A percentile compares a stretch with the other conserved stretches of the same genome.
These are phyloP conservation scores for Coprinellus micaceus DNA, from an alignment of 768 basidiomycete genomes.

Conservation along the genomic window DNA sequence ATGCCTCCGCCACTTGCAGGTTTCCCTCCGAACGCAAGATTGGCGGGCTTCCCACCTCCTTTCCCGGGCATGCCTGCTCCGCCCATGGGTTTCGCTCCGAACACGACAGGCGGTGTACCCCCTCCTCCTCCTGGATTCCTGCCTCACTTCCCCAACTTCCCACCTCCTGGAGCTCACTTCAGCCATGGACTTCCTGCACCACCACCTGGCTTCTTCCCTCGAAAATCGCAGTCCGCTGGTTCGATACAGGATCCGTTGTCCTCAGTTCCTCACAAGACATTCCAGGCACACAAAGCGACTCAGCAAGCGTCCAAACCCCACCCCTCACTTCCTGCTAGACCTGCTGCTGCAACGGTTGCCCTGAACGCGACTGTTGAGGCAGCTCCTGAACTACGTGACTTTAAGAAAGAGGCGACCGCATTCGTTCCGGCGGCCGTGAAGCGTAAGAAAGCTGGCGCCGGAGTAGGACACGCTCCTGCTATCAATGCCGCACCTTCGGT, in stretches of 20 bases:
- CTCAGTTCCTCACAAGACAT: constrained; percentile 72
- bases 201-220: constrained; percentile 48
- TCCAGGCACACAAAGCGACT: constrained; percentile 63
- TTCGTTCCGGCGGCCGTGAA: constrained; percentile 85
- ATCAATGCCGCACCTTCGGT: constrained; percentile 67
- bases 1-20: constrained; percentile 5
- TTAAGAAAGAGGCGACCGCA: constrained; percentile 91
- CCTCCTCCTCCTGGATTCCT: background rate
- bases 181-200: constrained; percentile 10
- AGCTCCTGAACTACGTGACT: constrained; percentile 82
- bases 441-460: constrained; percentile 54
- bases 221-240: constrained; percentile 45
- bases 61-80: constrained; percentile 12
- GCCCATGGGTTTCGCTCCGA: background rate
- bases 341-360: constrained; percentile 27
- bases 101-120: too few relatives aligned
- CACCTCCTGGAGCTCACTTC: constrained; percentile 9
- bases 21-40: background rate
- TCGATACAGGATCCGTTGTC: constrained; percentile 75
- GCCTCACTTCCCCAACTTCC: constrained; percentile 9
- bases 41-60: background rate
- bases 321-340: constrained; percentile 33
- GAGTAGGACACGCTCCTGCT: constrained; percentile 32
- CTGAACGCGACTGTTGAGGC: constrained; percentile 74
- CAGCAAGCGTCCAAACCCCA: constrained; percentile 26